Conservation (phyloP, 352 stramenopile species). For the Phytophthora boehmeriae region DNA sequence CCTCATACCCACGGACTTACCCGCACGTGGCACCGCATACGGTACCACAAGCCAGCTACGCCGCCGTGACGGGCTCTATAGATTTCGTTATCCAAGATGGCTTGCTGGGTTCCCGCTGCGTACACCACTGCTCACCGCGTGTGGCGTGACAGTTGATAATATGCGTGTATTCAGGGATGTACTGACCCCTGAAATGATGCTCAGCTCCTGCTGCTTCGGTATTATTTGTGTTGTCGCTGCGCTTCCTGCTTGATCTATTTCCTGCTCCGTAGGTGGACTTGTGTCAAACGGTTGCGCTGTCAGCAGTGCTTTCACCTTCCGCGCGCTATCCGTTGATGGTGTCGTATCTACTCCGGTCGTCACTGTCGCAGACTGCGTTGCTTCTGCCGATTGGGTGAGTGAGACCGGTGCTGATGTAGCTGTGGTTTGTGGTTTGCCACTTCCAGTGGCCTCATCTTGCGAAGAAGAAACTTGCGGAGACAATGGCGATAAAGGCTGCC, state of each 20-base stretch:
- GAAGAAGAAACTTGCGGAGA: constrained; percentile 8
- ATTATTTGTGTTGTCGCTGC: constrained; percentile 1
- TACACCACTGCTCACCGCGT: constrained; percentile 26
- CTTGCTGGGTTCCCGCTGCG: constrained; percentile 29
- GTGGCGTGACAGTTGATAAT: constrained; percentile 28
- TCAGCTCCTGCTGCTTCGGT: constrained; percentile 10
- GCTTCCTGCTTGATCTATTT: neutral
- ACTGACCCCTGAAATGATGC: constrained; percentile 37
- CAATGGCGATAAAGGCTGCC: constrained; percentile 20
- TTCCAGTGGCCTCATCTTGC: constrained; percentile 12
- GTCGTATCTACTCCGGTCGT: neutral
- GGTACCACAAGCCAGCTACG: constrained; percentile 13
- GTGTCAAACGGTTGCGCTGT: neutral
- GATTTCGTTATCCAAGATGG: constrained; percentile 43
- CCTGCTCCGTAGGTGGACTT: neutral
- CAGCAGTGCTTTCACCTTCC: constrained; percentile 5
- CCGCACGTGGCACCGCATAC: constrained; percentile 17
- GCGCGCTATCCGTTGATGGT: constrained; percentile 9
- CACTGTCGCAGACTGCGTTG: neutral
- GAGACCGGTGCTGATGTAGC: neutral
- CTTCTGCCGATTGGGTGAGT: neutral
- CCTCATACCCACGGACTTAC: constrained; percentile 27
- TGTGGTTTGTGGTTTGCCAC: constrained; percentile 1
- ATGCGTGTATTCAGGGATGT: constrained; percentile 29
- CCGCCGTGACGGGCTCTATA: constrained; percentile 33